Conservation (phyloP, 139 green algal genomes). For the Chlorella sp. region DNA sequence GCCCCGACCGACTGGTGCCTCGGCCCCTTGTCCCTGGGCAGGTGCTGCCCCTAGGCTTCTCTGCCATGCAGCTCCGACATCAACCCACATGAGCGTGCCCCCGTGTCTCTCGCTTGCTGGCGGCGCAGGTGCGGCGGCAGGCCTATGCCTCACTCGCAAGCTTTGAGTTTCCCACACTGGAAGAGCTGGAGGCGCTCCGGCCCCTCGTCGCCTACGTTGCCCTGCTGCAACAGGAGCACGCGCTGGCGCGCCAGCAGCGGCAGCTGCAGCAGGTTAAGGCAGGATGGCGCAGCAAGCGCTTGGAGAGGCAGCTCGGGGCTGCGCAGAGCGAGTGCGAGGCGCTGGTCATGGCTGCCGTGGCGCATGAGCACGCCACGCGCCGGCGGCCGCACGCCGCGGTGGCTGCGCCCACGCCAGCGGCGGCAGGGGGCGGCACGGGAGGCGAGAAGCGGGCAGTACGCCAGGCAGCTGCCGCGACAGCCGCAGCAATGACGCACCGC, state of each 20-base stretch:
- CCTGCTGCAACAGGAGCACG: conserved; percentile 30
- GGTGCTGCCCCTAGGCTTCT: not conserved
- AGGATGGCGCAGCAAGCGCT: not conserved
- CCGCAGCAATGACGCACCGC: not conserved
- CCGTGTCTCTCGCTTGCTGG: not conserved
- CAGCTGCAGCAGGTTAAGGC: not conserved
- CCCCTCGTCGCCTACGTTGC: conserved; percentile 18
- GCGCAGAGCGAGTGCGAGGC: conserved; percentile 17
- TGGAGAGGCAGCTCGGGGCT: not conserved
- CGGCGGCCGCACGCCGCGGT: not conserved
- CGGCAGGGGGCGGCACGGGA: not conserved
- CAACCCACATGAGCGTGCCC: not conserved
- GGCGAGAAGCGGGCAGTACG: not conserved
- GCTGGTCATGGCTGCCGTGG: conserved; percentile 2
- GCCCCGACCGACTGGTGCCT: not conserved
- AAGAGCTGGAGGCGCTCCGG: conserved; percentile 33
- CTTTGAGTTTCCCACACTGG: conserved; percentile 38
- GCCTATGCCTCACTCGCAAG: conserved; percentile 41
- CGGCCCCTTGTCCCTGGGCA: not conserved
- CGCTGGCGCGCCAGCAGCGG: not conserved
- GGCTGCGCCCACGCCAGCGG: not conserved
- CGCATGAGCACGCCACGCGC: conserved; percentile 22
- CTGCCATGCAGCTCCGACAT: not conserved
- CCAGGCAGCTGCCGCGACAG: not conserved
- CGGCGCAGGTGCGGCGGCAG: conserved; percentile 37